Evolutionary conservation across 768 basidiomycete genomes (phyloP).

Genomic region (Coprinopsis strossmayeri): DNA sequence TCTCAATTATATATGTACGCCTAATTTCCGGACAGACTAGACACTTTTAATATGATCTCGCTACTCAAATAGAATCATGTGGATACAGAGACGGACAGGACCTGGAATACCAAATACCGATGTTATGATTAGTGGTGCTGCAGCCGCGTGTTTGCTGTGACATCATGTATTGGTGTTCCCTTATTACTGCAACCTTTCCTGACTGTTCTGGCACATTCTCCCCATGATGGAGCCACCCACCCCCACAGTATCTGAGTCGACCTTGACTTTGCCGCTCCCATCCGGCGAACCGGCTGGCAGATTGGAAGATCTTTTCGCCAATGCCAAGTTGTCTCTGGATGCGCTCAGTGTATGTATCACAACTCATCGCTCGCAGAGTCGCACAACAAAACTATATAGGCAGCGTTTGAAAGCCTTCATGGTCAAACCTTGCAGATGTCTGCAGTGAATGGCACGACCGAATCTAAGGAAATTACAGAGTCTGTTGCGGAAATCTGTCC

Average conservation of each 20-base stretch:
- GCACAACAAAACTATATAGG: constrained; percentile 20
- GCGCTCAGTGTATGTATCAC: constrained; percentile 8
- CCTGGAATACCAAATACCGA: too few relatives aligned
- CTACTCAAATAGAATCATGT: too few relatives aligned
- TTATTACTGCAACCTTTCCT: not conserved
- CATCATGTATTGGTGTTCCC: not conserved
- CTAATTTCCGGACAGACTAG: constrained; percentile 1
- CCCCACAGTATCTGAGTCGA: not conserved
- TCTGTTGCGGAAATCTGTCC: constrained; percentile 17
- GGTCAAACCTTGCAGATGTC: constrained; percentile 38
- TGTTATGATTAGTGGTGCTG: too few relatives aligned
- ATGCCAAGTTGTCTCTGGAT: constrained; percentile 6
- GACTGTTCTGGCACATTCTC: not conserved
- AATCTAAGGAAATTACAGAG: constrained; percentile 35
- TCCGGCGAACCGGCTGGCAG: not conserved
- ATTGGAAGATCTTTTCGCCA: constrained; percentile 2
- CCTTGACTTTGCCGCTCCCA: not conserved
- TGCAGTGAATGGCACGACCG: constrained; percentile 30
- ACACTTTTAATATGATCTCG: too few relatives aligned
- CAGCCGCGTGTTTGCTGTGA: too few relatives aligned
- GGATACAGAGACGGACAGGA: too few relatives aligned
- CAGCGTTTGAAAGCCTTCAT: constrained; percentile 36
- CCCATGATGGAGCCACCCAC: constrained; percentile 1
- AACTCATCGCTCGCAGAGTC: not conserved
- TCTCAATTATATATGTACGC: constrained; percentile 1